These are phyloP conservation scores for Penicillium decumbens DNA, from an alignment of 2,329 filamentous ascomycete genomes.

Conservation along the genomic window DNA sequence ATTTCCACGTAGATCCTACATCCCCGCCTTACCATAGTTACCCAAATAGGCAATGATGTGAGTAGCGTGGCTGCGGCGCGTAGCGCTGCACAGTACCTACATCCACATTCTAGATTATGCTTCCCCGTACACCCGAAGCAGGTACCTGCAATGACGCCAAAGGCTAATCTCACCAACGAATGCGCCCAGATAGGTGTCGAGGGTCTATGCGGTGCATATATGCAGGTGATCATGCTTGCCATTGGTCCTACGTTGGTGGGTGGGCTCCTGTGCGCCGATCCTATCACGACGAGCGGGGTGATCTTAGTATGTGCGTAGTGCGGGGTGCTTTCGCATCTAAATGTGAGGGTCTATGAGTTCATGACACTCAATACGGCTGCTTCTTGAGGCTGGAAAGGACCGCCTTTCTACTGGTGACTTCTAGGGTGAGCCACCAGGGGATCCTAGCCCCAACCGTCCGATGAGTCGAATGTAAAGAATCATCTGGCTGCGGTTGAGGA, in stretches of 20 bases:
- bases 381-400: too few relatives aligned
- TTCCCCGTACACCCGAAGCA: conserved; percentile 8
- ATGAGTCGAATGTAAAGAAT: too few relatives aligned
- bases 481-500: too few relatives aligned
- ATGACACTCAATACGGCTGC: too few relatives aligned
- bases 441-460: too few relatives aligned
- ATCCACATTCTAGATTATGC: background rate
- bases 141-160: conserved; percentile 11
- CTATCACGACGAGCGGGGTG: background rate
- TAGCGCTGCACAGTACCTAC: conserved; percentile 3
- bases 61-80: conserved; percentile 1
- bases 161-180: conserved; percentile 9
- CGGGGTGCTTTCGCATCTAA: background rate
- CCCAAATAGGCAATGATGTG: conserved; percentile 6
- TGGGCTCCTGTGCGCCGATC: background rate
- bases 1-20: conserved; percentile 6
- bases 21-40: background rate
- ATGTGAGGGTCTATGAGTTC: too few relatives aligned
- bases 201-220: conserved; percentile 4
- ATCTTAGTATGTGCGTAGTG: background rate
- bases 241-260: conserved; percentile 4
- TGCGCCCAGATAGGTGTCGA: background rate
- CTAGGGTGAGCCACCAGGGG: too few relatives aligned
- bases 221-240: conserved; percentile 12
- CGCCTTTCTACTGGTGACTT: too few relatives aligned